A percentile compares a stretch with the other conserved stretches of the same genome.
These are phyloP conservation scores for Amanita pseudoporphyria DNA, from an alignment of 768 basidiomycete genomes.

Conservation along the genomic window DNA sequence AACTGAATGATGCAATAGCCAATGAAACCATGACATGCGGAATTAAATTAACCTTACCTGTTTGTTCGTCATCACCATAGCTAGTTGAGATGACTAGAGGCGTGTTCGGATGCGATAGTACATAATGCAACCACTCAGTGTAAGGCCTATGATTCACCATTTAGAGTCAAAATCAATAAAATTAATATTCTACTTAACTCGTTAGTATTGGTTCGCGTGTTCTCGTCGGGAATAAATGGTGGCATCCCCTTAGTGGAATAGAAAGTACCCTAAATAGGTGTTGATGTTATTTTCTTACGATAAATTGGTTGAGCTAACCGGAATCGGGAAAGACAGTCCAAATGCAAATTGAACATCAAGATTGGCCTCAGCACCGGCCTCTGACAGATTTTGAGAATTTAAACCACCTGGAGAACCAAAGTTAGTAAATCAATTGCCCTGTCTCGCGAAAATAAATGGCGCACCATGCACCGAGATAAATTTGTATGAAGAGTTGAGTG, in stretches of 20 bases:
- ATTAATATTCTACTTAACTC: constrained; percentile 15
- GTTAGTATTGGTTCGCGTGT: constrained; percentile 29
- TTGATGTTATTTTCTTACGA: not conserved
- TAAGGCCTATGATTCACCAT: constrained; percentile 14
- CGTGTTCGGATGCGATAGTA: constrained; percentile 33
- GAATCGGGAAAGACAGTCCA: constrained; percentile 54
- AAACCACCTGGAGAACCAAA: constrained; percentile 37
- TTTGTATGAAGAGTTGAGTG: constrained; percentile 40
- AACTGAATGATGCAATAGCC: not conserved
- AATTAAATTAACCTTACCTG: constrained; percentile 26
- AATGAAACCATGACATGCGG: not conserved
- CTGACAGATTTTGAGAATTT: constrained; percentile 44
- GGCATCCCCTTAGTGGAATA: constrained; percentile 56
- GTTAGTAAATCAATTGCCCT: no score
- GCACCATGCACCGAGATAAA: constrained; percentile 48
- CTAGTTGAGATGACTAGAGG: constrained; percentile 63
- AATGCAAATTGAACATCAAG: constrained; percentile 61
- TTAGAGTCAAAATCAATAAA: not conserved
- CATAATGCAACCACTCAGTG: constrained; percentile 50
- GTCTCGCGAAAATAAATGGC: no score
- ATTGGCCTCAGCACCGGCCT: constrained; percentile 56
- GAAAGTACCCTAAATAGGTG: constrained; percentile 30
- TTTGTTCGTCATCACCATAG: constrained; percentile 67
- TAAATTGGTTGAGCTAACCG: constrained; percentile 12
- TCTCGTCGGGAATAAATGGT: constrained; percentile 41